Evolutionary conservation across 2,329 filamentous ascomycete species (phyloP).

Genomic region (Neonectria punicea): DNA sequence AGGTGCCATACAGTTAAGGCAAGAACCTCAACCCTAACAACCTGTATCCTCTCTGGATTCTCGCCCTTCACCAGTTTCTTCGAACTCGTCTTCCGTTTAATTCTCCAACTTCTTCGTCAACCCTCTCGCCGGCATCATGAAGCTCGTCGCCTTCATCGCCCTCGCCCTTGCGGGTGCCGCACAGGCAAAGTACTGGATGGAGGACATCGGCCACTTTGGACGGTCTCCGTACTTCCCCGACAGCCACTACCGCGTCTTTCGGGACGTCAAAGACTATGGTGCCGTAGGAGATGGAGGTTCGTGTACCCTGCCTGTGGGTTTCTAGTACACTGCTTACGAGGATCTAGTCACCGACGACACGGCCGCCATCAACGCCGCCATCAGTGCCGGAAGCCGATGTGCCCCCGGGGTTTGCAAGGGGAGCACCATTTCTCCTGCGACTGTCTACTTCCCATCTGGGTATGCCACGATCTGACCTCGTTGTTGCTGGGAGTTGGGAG

Average conservation of each 20-base stretch:
- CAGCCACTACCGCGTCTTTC: slow-evolving; percentile 42
- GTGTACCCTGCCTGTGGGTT: slow-evolving; percentile 1
- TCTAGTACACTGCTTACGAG: slow-evolving; percentile 8
- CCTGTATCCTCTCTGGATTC: neutral
- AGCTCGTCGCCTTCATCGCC: slow-evolving; percentile 20
- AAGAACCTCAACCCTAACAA: neutral
- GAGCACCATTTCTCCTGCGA: slow-evolving; percentile 50
- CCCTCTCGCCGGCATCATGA: slow-evolving; percentile 27
- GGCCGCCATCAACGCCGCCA: slow-evolving; percentile 43
- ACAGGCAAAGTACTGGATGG: slow-evolving; percentile 42
- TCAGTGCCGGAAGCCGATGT: slow-evolving; percentile 40
- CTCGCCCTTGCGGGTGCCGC: slow-evolving; percentile 22
- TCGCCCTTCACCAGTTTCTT: neutral
- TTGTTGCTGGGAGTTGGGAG: slow-evolving; percentile 25
- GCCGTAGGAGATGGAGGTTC: slow-evolving; percentile 45
- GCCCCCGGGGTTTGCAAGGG: slow-evolving; percentile 41
- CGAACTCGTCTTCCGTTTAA: neutral
- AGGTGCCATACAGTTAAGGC: neutral
- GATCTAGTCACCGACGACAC: slow-evolving; percentile 40
- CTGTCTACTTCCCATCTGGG: slow-evolving; percentile 53
- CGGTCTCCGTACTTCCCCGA: slow-evolving; percentile 45
- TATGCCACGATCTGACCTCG: slow-evolving; percentile 24
- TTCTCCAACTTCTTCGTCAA: neutral
- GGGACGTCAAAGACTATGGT: slow-evolving; percentile 46
- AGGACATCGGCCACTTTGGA: slow-evolving; percentile 43